Conservation (phyloP, 2,329 filamentous ascomycete genomes). For the Xylaria multiplex region DNA sequence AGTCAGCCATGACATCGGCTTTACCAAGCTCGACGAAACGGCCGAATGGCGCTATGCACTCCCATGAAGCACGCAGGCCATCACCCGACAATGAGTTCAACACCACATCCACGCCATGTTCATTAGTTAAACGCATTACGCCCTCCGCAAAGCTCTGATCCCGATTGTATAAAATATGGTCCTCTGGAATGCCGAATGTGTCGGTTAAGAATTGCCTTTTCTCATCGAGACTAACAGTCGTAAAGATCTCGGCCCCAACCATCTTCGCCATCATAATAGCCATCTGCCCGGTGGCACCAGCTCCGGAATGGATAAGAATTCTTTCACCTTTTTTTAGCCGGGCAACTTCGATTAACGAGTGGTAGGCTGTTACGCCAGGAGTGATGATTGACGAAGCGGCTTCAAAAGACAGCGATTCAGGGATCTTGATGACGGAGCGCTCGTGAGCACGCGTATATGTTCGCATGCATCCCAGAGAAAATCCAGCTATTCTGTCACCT, state of each 20-base stretch:
- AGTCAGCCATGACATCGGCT: no score
- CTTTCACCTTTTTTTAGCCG: not conserved
- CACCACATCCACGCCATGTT: no score
- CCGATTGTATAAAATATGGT: no score
- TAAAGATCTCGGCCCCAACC: not conserved
- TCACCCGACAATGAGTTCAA: no score
- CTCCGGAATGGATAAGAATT: not conserved
- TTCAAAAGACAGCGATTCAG: not conserved
- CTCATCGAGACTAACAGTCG: not conserved
- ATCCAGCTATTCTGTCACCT: slow-evolving; percentile 1
- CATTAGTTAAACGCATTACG: no score
- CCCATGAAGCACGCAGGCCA: no score
- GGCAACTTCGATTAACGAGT: not conserved
- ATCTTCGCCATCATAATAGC: not conserved
- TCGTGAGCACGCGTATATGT: not conserved
- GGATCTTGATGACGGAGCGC: not conserved
- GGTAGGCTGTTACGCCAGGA: not conserved
- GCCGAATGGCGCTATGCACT: no score
- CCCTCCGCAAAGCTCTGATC: no score
- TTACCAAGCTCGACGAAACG: no score
- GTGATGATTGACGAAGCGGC: not conserved
- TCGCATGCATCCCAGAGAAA: not conserved
- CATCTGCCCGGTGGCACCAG: not conserved
- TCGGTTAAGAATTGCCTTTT: not conserved
- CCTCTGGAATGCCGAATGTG: no score